These are phyloP conservation scores for Monosporascus sp. DNA, from an alignment of 2,329 filamentous ascomycete species.

Conservation along the genomic window DNA sequence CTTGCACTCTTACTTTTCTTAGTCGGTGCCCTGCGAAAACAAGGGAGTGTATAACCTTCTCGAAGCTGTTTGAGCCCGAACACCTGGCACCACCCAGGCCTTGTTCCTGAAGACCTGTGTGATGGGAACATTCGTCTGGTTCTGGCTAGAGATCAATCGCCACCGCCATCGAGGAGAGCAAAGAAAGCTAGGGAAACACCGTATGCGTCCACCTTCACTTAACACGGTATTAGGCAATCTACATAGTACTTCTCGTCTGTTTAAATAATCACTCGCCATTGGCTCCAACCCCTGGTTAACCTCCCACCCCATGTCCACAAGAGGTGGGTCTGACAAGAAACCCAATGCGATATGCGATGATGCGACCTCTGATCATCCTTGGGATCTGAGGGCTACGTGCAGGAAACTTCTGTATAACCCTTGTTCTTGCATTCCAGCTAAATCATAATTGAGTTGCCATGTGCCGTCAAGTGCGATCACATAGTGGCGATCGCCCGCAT, in stretches of 20 bases:
- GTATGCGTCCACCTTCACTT: neutral
- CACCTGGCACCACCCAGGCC: constrained; percentile 9
- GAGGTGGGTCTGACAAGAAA: neutral
- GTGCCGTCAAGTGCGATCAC: constrained; percentile 3
- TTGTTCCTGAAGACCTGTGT: neutral
- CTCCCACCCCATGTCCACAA: neutral
- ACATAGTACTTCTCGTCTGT: neutral
- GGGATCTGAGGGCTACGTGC: neutral
- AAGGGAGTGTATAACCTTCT: neutral
- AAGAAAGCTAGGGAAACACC: neutral
- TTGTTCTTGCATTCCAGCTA: neutral
- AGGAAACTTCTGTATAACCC: neutral
- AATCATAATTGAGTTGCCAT: neutral
- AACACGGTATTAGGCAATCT: neutral
- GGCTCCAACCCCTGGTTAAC: neutral
- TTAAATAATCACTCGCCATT: neutral
- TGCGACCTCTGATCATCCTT: constrained; percentile 2
- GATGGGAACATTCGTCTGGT: neutral
- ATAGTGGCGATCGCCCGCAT: constrained; percentile 8
- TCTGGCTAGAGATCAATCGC: neutral
- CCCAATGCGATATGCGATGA: constrained; percentile 3
- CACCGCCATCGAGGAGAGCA: neutral
- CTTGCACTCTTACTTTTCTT: neutral
- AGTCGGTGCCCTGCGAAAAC: neutral
- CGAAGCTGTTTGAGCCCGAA: neutral